A percentile compares a stretch with the other conserved stretches of the same genome.
These are phyloP conservation scores for Copromyces sp. DNA, from an alignment of 495 filamentous ascomycete genomes.

Conservation along the genomic window DNA sequence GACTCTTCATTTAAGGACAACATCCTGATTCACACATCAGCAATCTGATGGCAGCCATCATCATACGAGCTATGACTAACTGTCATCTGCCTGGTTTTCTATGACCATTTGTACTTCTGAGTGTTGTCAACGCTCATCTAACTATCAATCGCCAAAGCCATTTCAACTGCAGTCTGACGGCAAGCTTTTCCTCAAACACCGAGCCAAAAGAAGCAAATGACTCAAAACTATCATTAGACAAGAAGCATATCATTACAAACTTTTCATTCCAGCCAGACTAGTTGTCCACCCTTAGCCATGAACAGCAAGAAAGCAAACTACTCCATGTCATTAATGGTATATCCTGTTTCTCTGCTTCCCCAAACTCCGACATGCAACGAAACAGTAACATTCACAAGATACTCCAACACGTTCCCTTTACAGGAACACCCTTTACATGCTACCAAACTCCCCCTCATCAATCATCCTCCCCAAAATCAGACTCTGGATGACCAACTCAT, in stretches of 20 bases:
- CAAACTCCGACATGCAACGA: not conserved
- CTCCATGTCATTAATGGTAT: not conserved
- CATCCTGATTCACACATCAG: no score
- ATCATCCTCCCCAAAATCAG: slow-evolving; percentile 75
- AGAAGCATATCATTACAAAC: not conserved
- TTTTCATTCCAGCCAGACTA: not conserved
- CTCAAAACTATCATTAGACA: not conserved
- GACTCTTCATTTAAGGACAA: no score
- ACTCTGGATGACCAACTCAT: slow-evolving; percentile 89
- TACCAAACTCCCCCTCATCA: slow-evolving; percentile 44
- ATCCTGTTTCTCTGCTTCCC: not conserved
- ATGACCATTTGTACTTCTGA: no score
- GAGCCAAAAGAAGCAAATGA: no score
- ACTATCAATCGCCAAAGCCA: no score
- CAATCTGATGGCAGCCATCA: no score
- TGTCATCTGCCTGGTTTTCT: no score
- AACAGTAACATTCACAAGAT: not conserved
- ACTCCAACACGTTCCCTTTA: not conserved
- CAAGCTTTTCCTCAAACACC: no score
- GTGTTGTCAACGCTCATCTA: no score
- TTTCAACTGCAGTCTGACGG: no score
- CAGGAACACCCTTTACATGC: not conserved
- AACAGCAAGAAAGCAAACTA: no score
- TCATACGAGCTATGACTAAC: no score
- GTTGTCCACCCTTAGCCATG: not conserved